phyloP scores from a whole-genome alignment of 441 rosid genomes.

The Eutrema salsugineum region DNA sequence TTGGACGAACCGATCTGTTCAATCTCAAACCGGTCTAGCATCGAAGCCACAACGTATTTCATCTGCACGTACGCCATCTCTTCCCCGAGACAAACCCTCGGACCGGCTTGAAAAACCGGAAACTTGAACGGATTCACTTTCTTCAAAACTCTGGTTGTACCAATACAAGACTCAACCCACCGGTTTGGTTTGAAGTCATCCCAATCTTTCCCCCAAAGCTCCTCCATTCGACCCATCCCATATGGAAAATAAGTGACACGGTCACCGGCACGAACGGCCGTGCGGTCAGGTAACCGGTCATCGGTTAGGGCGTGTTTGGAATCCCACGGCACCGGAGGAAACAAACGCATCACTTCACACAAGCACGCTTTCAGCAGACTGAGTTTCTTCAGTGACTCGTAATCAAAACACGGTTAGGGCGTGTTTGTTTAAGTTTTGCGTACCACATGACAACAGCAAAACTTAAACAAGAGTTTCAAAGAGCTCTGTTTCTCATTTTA shows the following conservation, averaged over 20 bases:
- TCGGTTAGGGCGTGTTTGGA: slow-evolving; percentile 51
- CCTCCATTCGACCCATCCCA: slow-evolving; percentile 68
- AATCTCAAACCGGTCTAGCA: slow-evolving; percentile 46
- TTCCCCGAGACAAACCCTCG: slow-evolving; percentile 59
- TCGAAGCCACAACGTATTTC: slow-evolving; percentile 56
- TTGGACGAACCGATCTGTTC: slow-evolving; percentile 33
- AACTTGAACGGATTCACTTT: slow-evolving; percentile 43
- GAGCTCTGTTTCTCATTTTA: neutral
- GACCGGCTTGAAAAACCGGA: slow-evolving; percentile 67
- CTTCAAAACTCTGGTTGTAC: slow-evolving; percentile 28
- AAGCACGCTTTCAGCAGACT: slow-evolving; percentile 46
- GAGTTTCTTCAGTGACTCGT: slow-evolving; percentile 45
- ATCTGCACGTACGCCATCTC: slow-evolving; percentile 62
- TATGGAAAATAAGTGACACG: slow-evolving; percentile 65
- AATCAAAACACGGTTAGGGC: no score
- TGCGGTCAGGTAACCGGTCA: slow-evolving; percentile 54
- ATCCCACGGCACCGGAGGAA: slow-evolving; percentile 74
- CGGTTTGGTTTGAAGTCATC: slow-evolving; percentile 48
- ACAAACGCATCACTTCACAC: slow-evolving; percentile 57
- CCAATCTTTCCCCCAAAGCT: slow-evolving; percentile 55
- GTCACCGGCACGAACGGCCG: slow-evolving; percentile 45
- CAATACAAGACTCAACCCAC: slow-evolving; percentile 36
- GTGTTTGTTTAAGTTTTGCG: no score
- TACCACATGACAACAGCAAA: neutral
- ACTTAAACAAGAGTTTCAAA: neutral